These are phyloP conservation scores for Mucor indicus DNA, from an alignment of 371 early-diverging fungal species.

Conservation along the genomic window DNA sequence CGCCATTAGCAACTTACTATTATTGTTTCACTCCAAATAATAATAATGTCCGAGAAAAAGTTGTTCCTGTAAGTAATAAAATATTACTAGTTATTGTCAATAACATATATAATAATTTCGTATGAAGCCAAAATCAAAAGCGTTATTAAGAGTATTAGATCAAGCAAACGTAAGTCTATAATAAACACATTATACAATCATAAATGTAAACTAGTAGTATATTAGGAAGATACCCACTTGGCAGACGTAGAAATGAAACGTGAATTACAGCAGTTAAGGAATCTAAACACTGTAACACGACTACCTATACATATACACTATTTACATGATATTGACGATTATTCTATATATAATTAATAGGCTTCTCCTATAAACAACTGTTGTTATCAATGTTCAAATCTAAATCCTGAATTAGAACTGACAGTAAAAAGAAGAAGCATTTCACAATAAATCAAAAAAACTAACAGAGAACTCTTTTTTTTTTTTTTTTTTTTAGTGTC, in stretches of 20 bases:
- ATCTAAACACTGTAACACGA: neutral
- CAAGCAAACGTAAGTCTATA: slow-evolving; percentile 32
- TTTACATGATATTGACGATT: slow-evolving; percentile 21
- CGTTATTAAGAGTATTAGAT: slow-evolving; percentile 35
- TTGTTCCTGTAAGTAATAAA: neutral
- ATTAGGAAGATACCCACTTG: slow-evolving; percentile 40
- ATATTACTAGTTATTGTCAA: neutral
- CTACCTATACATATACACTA: neutral
- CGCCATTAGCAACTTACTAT: no score
- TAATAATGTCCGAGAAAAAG: no score
- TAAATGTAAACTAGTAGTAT: neutral
- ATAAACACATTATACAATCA: no score
- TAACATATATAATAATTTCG: no score
- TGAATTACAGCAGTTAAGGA: slow-evolving; percentile 34
- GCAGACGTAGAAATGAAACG: slow-evolving; percentile 43
- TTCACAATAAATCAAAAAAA: neutral
- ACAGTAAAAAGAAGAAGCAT: slow-evolving; percentile 19
- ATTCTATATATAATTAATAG: no score
- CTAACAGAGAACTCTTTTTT: no score
- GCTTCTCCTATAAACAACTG: slow-evolving; percentile 20
- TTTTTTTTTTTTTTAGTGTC: slow-evolving; percentile 21
- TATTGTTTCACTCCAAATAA: no score
- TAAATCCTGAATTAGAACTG: slow-evolving; percentile 46
- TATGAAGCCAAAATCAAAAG: slow-evolving; percentile 41
- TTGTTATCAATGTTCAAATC: slow-evolving; percentile 38